Base-by-base conservation (phyloP, 2,329 filamentous ascomycete genomes). In the Penicillium sp. region DNA sequence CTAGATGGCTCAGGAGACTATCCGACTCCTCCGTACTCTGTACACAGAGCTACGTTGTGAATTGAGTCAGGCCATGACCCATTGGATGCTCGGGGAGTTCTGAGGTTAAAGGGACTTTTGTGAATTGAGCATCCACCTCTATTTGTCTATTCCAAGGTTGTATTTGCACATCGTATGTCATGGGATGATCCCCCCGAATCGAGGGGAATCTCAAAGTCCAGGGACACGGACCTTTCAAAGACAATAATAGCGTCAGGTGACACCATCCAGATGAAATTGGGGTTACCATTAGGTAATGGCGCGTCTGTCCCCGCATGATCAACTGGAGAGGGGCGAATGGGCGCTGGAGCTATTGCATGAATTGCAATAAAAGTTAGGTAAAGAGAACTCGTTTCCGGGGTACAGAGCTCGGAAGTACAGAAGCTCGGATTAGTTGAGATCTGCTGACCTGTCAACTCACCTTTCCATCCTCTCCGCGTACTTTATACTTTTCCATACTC, bases 231-330 rank as follows among this genome's bases (percentile, higher is more conserved):
- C 49, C 45, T 39, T 39, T 7, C 14, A 13, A 14, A 14, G 32
- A 35, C n/a, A 35, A 30, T 19, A 23, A 41, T 39, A 40, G 10
- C 26, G 44, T 64, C 62, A 64, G 59, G 59, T 64, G 62, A 64
- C 36, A 35, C n/a, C 14, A 35, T 16, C 4, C 8, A n/a, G 11
- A 6, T 35, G 14, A 10, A 18, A 18, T 39, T 19, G 27, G 30
- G 16, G 38, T 60, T 53, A 7, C 29, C 16, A 53, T 64, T 64
- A 62, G 56, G 61, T 64, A 64, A 64, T 59, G 47, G 43, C 50
- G 43, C 46, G 34, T 39, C 7, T 40, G 19, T 42, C 59, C 61
- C 62, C 62, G 59, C 62, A 64, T 59, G 58, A 60, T 61, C 60
- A 53, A 38, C 55, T 45, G n/a, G n/a, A n/a, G 40, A 42, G 18